Evolutionary conservation across 306 rosid genomes (phyloP).

Genomic region (Gleditsia sinensis): DNA sequence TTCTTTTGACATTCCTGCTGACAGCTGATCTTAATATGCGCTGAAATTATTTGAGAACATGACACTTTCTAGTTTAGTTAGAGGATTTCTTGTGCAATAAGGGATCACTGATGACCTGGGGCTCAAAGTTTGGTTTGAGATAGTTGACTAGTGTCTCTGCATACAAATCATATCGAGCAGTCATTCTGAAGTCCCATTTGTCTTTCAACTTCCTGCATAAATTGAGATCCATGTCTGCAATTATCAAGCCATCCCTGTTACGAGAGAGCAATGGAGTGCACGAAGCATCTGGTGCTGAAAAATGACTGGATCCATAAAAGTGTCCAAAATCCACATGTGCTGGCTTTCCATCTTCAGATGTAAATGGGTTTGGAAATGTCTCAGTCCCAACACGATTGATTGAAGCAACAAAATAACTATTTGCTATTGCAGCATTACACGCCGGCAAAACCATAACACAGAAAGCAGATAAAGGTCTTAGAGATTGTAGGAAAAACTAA

Average conservation of each 20-base stretch:
- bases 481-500: too few relatives aligned
- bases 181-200: constrained; percentile 96
- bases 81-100: constrained; percentile 57
- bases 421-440: constrained; percentile 88
- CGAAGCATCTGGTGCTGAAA: constrained; percentile 89
- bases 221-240: constrained; percentile 94
- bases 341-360: constrained; percentile 88
- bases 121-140: constrained; percentile 77
- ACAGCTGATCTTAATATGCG: too few relatives aligned
- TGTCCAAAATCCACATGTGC: constrained; percentile 93
- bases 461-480: too few relatives aligned
- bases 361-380: constrained; percentile 77
- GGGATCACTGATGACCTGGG: constrained; percentile 80
- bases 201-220: constrained; percentile 82
- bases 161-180: constrained; percentile 79
- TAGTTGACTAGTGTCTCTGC: constrained; percentile 59
- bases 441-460: constrained; percentile 54
- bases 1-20: not conserved
- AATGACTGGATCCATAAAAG: constrained; percentile 83
- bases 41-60: too few relatives aligned
- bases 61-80: not conserved
- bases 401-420: constrained; percentile 78
- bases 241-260: constrained; percentile 58
- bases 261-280: constrained; percentile 88
- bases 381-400: constrained; percentile 90